Percentiles rank a stretch among this genome's conserved stretches.
Conservation (phyloP, 2,329 filamentous ascomycete species). For the Talaromyces sp. region DNA sequence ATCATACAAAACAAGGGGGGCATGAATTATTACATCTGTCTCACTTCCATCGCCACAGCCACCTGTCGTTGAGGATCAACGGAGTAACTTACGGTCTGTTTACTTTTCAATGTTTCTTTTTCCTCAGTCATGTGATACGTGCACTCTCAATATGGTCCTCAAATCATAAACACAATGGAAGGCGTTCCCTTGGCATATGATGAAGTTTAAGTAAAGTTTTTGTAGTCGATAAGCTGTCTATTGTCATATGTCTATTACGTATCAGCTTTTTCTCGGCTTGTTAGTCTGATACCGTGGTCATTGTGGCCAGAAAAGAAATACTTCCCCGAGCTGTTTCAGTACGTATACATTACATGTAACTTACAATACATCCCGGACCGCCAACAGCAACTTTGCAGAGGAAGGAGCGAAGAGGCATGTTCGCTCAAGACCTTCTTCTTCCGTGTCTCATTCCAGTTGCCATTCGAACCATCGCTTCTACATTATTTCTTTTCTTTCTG, state of each 20-base stretch:
- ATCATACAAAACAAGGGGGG: slow-evolving; percentile 1
- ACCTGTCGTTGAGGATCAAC: neutral
- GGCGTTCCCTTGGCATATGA: neutral
- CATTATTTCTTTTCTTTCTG: neutral
- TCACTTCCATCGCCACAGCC: slow-evolving; percentile 4
- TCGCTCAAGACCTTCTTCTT: slow-evolving; percentile 1
- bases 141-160: neutral
- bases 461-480: neutral
- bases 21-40: neutral
- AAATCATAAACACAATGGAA: neutral
- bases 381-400: neutral
- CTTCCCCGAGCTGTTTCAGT: neutral
- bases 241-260: neutral
- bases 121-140: neutral
- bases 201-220: neutral
- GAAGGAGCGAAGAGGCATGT: slow-evolving; percentile 6
- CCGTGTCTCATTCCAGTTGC: slow-evolving; percentile 9
- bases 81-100: neutral
- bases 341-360: neutral
- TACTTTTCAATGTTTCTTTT: neutral
- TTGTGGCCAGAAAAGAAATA: neutral
- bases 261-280: neutral
- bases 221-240: too few relatives aligned
- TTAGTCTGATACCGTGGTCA: neutral
- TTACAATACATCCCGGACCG: neutral